Evolutionary conservation across 148 eudicot species (phyloP).

Genomic region (Spergularia marina): DNA sequence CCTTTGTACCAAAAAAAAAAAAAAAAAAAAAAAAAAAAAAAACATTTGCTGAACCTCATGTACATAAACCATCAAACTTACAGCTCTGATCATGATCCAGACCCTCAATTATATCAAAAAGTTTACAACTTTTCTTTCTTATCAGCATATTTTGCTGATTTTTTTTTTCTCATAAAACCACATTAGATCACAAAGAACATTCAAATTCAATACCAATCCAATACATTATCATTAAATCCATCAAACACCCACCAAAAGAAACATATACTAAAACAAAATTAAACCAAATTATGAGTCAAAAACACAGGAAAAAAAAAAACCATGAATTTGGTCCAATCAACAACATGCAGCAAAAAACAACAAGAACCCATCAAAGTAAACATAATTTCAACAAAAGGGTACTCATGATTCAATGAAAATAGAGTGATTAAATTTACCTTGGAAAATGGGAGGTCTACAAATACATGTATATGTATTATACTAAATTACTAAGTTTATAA

Average conservation of each 20-base stretch:
- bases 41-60: no score
- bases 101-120: neutral
- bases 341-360: conserved; percentile 7
- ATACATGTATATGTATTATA: no score
- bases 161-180: neutral
- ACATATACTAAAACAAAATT: neutral
- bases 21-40: neutral
- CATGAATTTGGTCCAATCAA: conserved; percentile 21
- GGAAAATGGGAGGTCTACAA: neutral
- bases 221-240: neutral
- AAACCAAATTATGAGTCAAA: conserved; percentile 10
- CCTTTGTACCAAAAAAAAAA: neutral
- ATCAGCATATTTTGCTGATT: no score
- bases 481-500: neutral
- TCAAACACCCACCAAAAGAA: neutral
- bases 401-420: neutral
- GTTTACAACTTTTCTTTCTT: neutral
- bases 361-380: conserved; percentile 12
- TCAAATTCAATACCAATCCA: neutral
- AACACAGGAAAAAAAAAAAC: neutral
- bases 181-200: neutral
- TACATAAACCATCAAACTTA: neutral
- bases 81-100: neutral
- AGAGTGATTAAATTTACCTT: neutral
- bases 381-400: neutral